Conservation (phyloP, 768 basidiomycete genomes). For the Clitopilus passeckerianus region DNA sequence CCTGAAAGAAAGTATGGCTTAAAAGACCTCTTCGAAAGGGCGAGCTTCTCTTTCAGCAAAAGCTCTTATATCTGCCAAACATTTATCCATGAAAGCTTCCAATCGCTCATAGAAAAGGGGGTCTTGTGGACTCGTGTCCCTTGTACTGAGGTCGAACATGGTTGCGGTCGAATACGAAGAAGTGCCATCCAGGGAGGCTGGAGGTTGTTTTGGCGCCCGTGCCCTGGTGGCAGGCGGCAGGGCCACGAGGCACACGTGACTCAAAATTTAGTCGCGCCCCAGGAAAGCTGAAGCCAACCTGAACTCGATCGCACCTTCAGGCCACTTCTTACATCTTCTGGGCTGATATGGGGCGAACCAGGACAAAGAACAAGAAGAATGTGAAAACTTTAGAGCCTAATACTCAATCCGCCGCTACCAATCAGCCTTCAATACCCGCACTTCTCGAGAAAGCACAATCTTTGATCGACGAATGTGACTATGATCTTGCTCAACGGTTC, state of each 20-base stretch:
- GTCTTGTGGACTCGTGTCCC: conserved; percentile 30
- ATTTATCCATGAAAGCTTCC: conserved; percentile 59
- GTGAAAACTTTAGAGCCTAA: conserved; percentile 17
- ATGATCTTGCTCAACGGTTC: conserved; percentile 74
- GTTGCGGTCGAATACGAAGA: not conserved
- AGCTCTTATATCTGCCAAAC: conserved; percentile 47
- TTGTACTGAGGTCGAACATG: conserved; percentile 30
- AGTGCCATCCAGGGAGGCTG: not conserved
- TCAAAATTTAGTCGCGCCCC: conserved; percentile 17
- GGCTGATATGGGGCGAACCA: conserved; percentile 48
- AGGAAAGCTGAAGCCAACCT: too few relatives aligned
- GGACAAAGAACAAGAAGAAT: conserved; percentile 42
- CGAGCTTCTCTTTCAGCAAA: conserved; percentile 58
- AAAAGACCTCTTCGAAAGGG: conserved; percentile 55
- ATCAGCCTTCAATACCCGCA: conserved; percentile 39
- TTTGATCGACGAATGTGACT: conserved; percentile 82
- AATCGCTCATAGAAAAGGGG: conserved; percentile 60
- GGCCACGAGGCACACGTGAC: conserved; percentile 20
- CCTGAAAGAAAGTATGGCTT: conserved; percentile 13
- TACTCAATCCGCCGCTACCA: conserved; percentile 15
- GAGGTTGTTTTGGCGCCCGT: not conserved
- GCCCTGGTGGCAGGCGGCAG: too few relatives aligned
- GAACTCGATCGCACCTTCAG: not conserved
- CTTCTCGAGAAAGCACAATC: conserved; percentile 75
- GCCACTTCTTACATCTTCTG: conserved; percentile 1